Base-by-base conservation (phyloP, 1,284 basidiomycete species). In the Leccinum pachyderme region DNA sequence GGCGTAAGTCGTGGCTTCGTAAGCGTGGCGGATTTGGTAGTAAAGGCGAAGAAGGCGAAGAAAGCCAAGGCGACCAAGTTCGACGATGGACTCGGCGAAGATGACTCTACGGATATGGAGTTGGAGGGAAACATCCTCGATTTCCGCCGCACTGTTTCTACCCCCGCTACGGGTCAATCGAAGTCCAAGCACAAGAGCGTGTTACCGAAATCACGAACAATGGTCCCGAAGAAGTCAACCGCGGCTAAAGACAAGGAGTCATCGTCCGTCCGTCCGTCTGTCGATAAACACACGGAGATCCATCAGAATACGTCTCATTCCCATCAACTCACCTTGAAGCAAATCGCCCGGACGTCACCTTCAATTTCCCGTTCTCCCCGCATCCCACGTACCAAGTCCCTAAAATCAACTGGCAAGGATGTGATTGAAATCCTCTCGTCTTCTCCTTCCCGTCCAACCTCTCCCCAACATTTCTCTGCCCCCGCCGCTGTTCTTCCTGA, bases 1-100 rank as follows among this genome's bases (percentile, higher is more conserved):
- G 84, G 84, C 8, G 86, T 86, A 3, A 75, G 75, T 55, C 80
- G 75, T 5, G 82, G 82, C 1, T 90, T 91, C 64, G 78, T 88
- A 39, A 79, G 75, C 51, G 88, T 84, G 15, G 77, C 78, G 4
- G 77, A 85, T 41, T 73, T 91, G 52, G 61, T 87, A 25, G 72
- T 77, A 45, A 69, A 69, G 31, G 73, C 65, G 41, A 69, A 67
- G 44, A 74, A 70, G 52, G 80, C 77, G 62, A 80, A 77, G 63
- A 74, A 72, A 59, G 79, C 76, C 64, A 81, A 79, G 59, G 59
- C 53, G 37, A 62, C 62, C 45, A 53, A 65, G 29, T 66, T 73
- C 33, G 53, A 73, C 28, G 59, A 67, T 5, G 55, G 75, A 3
- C 75, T 80, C 44, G 80, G 81, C 50, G 79, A 86, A 37, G 82